Evolutionary conservation across 2,329 filamentous ascomycete species (phyloP).

Genomic region (Aspergillus pseudoterreus): DNA sequence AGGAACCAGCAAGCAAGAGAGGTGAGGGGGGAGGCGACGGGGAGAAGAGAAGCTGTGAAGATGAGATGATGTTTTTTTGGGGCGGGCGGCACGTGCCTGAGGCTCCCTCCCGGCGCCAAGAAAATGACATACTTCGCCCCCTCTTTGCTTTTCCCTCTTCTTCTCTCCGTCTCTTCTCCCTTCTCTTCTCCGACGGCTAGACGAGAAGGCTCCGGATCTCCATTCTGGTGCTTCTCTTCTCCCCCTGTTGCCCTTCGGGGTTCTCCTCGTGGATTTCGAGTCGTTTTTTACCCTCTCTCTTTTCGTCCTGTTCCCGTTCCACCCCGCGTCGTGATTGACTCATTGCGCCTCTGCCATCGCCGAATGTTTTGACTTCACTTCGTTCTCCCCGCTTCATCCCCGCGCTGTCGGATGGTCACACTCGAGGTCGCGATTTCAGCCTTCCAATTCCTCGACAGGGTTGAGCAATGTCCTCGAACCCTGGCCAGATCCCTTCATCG

Average conservation of each 20-base stretch:
- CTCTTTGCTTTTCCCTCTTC: constrained; percentile 9
- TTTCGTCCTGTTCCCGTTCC: neutral
- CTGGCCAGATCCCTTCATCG: constrained; percentile 31
- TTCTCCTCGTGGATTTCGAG: constrained; percentile 1
- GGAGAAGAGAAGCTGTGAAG: constrained; percentile 16
- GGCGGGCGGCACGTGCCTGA: constrained; percentile 22
- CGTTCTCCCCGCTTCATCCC: neutral
- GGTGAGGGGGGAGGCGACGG: constrained; percentile 1
- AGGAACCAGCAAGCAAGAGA: constrained; percentile 4
- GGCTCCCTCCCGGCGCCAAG: constrained; percentile 19
- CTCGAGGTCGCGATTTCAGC: neutral
- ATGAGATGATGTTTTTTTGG: constrained; percentile 28
- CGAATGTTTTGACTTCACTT: neutral
- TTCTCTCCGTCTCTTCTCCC: constrained; percentile 9
- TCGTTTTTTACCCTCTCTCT: neutral
- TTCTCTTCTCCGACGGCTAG: constrained; percentile 2
- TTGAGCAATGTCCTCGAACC: constrained; percentile 40
- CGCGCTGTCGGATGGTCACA: neutral
- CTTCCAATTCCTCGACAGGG: constrained; percentile 23
- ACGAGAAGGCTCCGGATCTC: constrained; percentile 16
- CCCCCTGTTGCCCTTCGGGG: constrained; percentile 14
- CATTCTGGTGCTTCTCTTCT: constrained; percentile 15
- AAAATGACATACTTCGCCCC: constrained; percentile 20
- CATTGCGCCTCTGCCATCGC: neutral
- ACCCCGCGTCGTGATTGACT: neutral